Base-by-base conservation (phyloP, 1,284 basidiomycete species). In the Ustilago cynodontis region DNA sequence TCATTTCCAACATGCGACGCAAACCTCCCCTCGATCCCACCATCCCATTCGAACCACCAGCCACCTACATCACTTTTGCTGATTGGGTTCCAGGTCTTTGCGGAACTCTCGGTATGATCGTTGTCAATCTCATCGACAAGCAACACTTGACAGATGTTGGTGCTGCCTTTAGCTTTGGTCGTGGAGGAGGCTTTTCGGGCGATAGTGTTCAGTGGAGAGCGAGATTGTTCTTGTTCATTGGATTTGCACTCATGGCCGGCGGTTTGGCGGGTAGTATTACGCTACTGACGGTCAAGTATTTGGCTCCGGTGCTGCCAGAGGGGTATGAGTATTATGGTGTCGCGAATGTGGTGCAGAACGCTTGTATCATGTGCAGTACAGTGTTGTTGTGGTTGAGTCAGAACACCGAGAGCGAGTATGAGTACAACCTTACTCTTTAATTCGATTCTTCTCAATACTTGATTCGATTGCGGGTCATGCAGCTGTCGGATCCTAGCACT, bases 61-160 rank as follows among this genome's bases (percentile, higher is more conserved):
- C 94, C 3, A 93, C 97, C 6, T 93, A 94, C 85, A 93, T 98
- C 86, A 88, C 90, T 20, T 95, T 96, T 86, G 91, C 93, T 28
- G 95, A 98, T 88, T 98, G 96, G 96, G 88, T 97, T 16, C 94
- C 95, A 0, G 96, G 95, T 26, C 91, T 98, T 76, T 94, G 92
- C 87, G 94, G 93, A n/a, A 91, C 96, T 16, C 87, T 98, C 14
- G 96, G 96, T 33, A 95, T 96, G 90, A 88, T 98, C 71, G 89
- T 98, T 84, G 92, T 97, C 86, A 95, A 95, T 86, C 86, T 98
- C 63, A 94, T 98, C 82, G 95, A 99, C 88, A 98, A 98, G 89
- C 92, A 94, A 81, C 90, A 94, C 50, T 89, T 98, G 61, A 89
- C 91, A 26, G 81, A 82, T 45, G 94, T 68, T 31, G 83, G 82